A percentile compares a stretch with the other conserved stretches of the same genome.
Evolutionary conservation across 495 filamentous ascomycete genomes (phyloP).

Genomic region (Penicillium simplicissimum): DNA sequence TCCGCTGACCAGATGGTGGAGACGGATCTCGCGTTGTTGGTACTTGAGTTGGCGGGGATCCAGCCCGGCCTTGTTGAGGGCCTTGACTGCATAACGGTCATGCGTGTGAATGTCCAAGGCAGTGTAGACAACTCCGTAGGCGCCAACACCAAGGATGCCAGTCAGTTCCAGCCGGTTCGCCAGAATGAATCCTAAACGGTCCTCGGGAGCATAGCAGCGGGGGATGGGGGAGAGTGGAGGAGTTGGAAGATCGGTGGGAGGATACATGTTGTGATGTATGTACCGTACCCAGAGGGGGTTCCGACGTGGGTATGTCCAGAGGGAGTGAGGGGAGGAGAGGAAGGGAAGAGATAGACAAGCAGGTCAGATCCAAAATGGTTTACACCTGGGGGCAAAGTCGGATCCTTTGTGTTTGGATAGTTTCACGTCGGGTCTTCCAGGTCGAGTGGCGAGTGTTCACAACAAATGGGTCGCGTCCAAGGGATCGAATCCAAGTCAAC

Average conservation of each 20-base stretch:
- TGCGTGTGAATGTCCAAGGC: conserved; percentile 85
- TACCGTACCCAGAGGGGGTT: conserved; percentile 10
- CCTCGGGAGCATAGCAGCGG: conserved; percentile 67
- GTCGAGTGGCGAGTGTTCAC: not conserved
- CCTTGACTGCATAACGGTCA: conserved; percentile 91
- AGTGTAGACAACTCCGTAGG: conserved; percentile 95
- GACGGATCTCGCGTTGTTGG: conserved; percentile 88
- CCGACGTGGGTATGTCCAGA: not conserved
- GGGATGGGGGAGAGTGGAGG: conserved; percentile 57
- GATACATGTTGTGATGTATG: conserved; percentile 39
- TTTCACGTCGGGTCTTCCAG: not conserved
- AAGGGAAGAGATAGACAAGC: not conserved
- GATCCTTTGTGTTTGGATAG: not conserved
- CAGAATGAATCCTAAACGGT: conserved; percentile 81
- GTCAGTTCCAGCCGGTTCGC: conserved; percentile 81
- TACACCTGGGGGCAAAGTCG: not conserved
- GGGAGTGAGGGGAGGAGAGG: not conserved
- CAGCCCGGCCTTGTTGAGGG: conserved; percentile 87
- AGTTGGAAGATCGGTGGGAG: conserved; percentile 58
- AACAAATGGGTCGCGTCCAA: not conserved
- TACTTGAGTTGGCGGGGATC: conserved; percentile 85
- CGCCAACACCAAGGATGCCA: conserved; percentile 85
- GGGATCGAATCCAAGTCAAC: not conserved
- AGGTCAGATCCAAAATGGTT: not conserved
- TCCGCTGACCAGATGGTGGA: conserved; percentile 84